Conservation (phyloP, 148 eudicot genomes). For the Vaccinium darrowii region DNA sequence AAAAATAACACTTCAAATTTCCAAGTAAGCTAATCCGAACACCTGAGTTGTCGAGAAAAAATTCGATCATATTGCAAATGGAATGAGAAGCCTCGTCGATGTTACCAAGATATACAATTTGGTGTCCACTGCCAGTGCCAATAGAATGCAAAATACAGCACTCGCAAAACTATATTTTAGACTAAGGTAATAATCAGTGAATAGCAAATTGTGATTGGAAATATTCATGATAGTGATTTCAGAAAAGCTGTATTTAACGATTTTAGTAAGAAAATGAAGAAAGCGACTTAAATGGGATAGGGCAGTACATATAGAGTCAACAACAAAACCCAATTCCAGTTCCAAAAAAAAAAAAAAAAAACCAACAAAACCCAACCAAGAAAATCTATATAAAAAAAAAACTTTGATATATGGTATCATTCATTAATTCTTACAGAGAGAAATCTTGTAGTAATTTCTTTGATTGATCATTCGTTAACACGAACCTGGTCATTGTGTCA, state of each 20-base stretch:
- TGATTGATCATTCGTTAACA: neutral
- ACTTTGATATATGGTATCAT: neutral
- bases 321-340: neutral
- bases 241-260: neutral
- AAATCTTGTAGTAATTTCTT: neutral
- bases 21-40: neutral
- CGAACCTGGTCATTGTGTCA: slow-evolving; percentile 12
- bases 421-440: neutral
- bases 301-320: neutral
- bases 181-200: neutral
- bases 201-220: neutral
- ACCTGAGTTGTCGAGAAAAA: neutral
- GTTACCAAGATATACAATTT: neutral
- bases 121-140: slow-evolving; percentile 3
- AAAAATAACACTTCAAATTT: neutral
- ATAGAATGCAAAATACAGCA: neutral
- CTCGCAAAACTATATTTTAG: neutral
- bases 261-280: neutral
- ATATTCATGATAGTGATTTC: neutral
- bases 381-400: neutral
- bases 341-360: neutral
- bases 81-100: slow-evolving; percentile 8
- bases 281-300: slow-evolving; percentile 3
- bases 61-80: neutral
- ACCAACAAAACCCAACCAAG: neutral